Evolutionary conservation across 345 rosid species (phyloP).

Genomic region (Salix caprea): DNA sequence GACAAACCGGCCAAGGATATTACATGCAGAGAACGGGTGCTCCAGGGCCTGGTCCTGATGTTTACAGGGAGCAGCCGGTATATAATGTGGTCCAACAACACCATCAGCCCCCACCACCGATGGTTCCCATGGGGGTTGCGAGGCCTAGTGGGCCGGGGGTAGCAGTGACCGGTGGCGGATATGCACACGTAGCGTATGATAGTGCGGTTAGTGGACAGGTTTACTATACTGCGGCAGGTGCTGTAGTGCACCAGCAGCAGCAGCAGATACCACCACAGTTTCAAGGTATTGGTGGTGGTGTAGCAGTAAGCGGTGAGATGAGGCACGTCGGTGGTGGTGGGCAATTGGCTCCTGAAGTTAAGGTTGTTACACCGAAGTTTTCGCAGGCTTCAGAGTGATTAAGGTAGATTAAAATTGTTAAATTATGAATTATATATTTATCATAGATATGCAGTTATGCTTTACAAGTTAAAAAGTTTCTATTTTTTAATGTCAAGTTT

Average conservation of each 20-base stretch:
- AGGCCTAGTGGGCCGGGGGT: slow-evolving; percentile 34
- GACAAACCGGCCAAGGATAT: slow-evolving; percentile 62
- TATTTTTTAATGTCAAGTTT: not conserved
- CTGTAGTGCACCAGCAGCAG: slow-evolving; percentile 24
- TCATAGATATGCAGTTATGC: not conserved
- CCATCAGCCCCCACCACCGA: slow-evolving; percentile 23
- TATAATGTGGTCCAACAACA: slow-evolving; percentile 48
- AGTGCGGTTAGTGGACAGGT: slow-evolving; percentile 59
- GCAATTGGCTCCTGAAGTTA: slow-evolving; percentile 32
- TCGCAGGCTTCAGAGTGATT: slow-evolving; percentile 38
- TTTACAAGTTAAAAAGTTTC: not conserved
- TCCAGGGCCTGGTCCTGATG: slow-evolving; percentile 31
- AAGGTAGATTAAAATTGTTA: not conserved
- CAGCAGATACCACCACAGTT: slow-evolving; percentile 36
- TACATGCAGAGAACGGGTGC: slow-evolving; percentile 58
- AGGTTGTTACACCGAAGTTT: slow-evolving; percentile 29
- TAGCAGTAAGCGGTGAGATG: slow-evolving; percentile 43
- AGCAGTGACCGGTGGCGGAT: slow-evolving; percentile 40
- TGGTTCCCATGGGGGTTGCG: slow-evolving; percentile 26
- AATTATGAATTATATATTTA: not conserved
- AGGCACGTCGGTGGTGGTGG: slow-evolving; percentile 27
- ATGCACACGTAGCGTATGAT: slow-evolving; percentile 56
- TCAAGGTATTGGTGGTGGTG: slow-evolving; percentile 48
- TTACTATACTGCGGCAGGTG: slow-evolving; percentile 53
- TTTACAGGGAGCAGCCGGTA: slow-evolving; percentile 66